Evolutionary conservation across 2,329 filamentous ascomycete genomes (phyloP).

Genomic region (Ploettnerulaceae sp.): DNA sequence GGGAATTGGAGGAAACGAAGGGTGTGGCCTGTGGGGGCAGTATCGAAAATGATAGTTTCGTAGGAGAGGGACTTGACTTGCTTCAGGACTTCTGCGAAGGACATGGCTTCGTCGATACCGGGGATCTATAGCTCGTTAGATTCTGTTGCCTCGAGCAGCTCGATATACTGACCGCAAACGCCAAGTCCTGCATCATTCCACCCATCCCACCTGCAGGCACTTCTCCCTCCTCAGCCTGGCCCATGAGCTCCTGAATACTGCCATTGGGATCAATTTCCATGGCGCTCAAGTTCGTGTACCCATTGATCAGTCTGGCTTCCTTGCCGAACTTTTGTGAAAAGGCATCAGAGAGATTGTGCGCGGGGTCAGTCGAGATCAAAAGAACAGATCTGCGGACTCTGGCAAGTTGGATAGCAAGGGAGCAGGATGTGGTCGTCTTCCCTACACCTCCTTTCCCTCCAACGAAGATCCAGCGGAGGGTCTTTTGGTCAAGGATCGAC

Average conservation of each 20-base stretch:
- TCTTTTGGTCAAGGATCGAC: slow-evolving; percentile 90
- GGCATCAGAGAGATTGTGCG: slow-evolving; percentile 95
- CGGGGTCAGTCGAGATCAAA: slow-evolving; percentile 96
- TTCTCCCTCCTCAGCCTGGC: slow-evolving; percentile 68
- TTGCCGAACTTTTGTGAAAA: slow-evolving; percentile 99
- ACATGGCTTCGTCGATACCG: slow-evolving; percentile 99
- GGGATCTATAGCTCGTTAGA: slow-evolving; percentile 63
- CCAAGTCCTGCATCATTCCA: slow-evolving; percentile 97
- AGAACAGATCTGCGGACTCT: slow-evolving; percentile 92
- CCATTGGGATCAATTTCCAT: slow-evolving; percentile 99
- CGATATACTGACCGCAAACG: slow-evolving; percentile 69
- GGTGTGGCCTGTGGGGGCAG: slow-evolving; percentile 94
- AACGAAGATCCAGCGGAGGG: slow-evolving; percentile 97
- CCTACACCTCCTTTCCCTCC: slow-evolving; percentile 97
- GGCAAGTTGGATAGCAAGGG: slow-evolving; percentile 94
- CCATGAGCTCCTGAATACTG: slow-evolving; percentile 90
- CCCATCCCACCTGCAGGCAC: slow-evolving; percentile 72
- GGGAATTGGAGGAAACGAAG: slow-evolving; percentile 98
- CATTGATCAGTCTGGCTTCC: slow-evolving; percentile 87
- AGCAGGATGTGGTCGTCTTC: slow-evolving; percentile 99
- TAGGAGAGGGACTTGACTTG: slow-evolving; percentile 99
- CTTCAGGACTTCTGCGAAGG: slow-evolving; percentile 97
- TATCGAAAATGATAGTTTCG: slow-evolving; percentile 99
- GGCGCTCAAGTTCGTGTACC: slow-evolving; percentile 88
- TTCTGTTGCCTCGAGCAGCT: background rate